Percentiles rank a stretch among this genome's conserved stretches.
phyloP scores from a whole-genome alignment of 352 stramenopile species.

The Globisporangium nodosum region DNA sequence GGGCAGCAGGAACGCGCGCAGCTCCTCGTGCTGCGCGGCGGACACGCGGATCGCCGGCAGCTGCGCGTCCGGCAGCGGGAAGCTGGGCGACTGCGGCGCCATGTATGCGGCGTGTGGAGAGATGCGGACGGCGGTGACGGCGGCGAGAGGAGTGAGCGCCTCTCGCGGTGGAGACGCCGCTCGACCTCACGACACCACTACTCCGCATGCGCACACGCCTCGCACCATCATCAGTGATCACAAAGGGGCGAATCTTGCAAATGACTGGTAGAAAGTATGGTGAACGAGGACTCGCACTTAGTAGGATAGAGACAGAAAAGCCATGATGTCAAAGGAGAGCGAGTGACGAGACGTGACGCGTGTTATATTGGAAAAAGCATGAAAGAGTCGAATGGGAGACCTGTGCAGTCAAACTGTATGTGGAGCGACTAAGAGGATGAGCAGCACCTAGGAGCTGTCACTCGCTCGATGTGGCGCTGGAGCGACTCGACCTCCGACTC shows the following conservation, averaged over 20 bases:
- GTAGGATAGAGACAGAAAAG: too few species aligned
- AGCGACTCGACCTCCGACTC: too few species aligned
- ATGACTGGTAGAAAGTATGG: background rate
- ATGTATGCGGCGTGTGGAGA: background rate
- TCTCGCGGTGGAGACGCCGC: background rate
- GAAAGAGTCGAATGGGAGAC: too few species aligned
- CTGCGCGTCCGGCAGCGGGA: slow-evolving; percentile 47
- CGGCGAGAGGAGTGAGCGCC: background rate
- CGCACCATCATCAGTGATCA: background rate
- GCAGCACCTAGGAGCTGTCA: too few species aligned
- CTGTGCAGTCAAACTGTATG: too few species aligned
- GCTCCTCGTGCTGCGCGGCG: slow-evolving; percentile 49
- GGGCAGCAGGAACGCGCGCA: slow-evolving; percentile 51
- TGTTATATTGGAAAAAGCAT: too few species aligned
- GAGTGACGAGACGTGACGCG: too few species aligned
- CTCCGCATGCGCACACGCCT: background rate
- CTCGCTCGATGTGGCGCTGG: too few species aligned
- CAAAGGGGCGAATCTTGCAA: background rate
- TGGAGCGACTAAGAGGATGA: too few species aligned
- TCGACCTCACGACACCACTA: background rate
- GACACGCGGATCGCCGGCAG: slow-evolving; percentile 47
- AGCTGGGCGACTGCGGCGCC: slow-evolving; percentile 13
- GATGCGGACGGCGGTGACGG: too few species aligned
- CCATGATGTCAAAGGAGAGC: too few species aligned
- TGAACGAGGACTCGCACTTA: too few species aligned